phyloP scores from a whole-genome alignment of 345 rosid genomes.

The Populus ilicifolia region DNA sequence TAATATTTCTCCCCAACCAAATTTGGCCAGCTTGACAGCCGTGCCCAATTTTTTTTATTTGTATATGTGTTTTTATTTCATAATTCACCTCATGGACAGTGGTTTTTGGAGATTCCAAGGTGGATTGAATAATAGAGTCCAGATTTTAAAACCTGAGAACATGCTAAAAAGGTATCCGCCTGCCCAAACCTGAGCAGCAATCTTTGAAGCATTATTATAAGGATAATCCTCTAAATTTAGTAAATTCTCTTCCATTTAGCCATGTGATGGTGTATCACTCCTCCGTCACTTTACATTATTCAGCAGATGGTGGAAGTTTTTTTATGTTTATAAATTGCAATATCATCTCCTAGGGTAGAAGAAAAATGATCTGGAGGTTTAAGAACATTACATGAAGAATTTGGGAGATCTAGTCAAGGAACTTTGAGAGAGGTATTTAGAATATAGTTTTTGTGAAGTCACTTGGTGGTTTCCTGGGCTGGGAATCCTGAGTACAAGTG shows the following conservation, averaged over 20 bases:
- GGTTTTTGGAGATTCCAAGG: constrained; percentile 14
- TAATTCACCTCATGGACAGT: constrained; percentile 7
- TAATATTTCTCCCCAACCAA: constrained; percentile 1
- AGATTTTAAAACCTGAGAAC: constrained; percentile 3
- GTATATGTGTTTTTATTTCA: neutral
- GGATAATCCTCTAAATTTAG: constrained; percentile 10
- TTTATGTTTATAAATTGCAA: neutral
- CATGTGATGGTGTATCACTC: constrained; percentile 10
- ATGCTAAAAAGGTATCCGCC: constrained; percentile 11
- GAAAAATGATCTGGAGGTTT: neutral
- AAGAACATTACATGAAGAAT: neutral
- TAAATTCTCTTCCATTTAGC: constrained; percentile 8
- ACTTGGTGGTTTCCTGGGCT: neutral
- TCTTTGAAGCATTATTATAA: constrained; percentile 3
- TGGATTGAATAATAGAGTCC: constrained; percentile 11
- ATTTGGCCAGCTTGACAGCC: constrained; percentile 20
- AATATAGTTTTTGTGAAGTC: neutral
- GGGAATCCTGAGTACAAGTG: neutral
- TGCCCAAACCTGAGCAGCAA: constrained; percentile 5
- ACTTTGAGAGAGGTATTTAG: neutral
- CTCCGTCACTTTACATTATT: constrained; percentile 9
- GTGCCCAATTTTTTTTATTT: constrained; percentile 8
- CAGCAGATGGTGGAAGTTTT: neutral
- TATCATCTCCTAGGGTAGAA: neutral
- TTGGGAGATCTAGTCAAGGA: constrained; percentile 11